A percentile compares a stretch with the other conserved stretches of the same genome.
These are phyloP conservation scores for Phytophthora brassicae DNA, from an alignment of 352 stramenopile genomes.

Conservation along the genomic window DNA sequence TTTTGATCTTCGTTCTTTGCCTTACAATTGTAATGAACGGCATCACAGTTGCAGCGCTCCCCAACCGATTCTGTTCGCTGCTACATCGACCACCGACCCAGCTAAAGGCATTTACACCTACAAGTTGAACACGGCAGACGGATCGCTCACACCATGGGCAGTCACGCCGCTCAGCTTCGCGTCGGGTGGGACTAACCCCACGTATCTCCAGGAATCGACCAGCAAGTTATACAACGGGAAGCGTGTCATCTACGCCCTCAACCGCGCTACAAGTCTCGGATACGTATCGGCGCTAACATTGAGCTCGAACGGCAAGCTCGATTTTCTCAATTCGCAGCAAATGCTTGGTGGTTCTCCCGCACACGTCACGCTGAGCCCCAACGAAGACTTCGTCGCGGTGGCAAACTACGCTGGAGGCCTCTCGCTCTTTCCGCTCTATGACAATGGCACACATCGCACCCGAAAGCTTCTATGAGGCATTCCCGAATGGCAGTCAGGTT, in stretches of 20 bases:
- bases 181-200: slow-evolving; percentile 45
- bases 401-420: slow-evolving; percentile 64
- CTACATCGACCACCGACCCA: not conserved
- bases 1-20: too few species aligned
- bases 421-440: slow-evolving; percentile 42
- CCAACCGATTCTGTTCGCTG: not conserved
- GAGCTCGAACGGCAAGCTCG: slow-evolving; percentile 28
- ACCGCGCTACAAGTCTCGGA: slow-evolving; percentile 33
- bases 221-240: slow-evolving; percentile 15
- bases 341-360: slow-evolving; percentile 38
- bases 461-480: slow-evolving; percentile 40
- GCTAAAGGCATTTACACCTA: not conserved
- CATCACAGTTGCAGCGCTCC: too few species aligned
- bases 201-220: slow-evolving; percentile 40
- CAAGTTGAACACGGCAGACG: not conserved
- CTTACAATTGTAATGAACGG: too few species aligned
- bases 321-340: slow-evolving; percentile 42
- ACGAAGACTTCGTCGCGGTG: slow-evolving; percentile 47
- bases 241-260: slow-evolving; percentile 46
- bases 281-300: slow-evolving; percentile 43
- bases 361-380: slow-evolving; percentile 46
- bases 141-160: slow-evolving; percentile 2
- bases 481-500: slow-evolving; percentile 35
- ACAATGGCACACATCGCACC: slow-evolving; percentile 33
- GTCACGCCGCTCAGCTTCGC: slow-evolving; percentile 32